A percentile compares a stretch with the other conserved stretches of the same genome.
phyloP scores from a whole-genome alignment of 768 basidiomycete species.

The Sistotremastrum niveocremeum region DNA sequence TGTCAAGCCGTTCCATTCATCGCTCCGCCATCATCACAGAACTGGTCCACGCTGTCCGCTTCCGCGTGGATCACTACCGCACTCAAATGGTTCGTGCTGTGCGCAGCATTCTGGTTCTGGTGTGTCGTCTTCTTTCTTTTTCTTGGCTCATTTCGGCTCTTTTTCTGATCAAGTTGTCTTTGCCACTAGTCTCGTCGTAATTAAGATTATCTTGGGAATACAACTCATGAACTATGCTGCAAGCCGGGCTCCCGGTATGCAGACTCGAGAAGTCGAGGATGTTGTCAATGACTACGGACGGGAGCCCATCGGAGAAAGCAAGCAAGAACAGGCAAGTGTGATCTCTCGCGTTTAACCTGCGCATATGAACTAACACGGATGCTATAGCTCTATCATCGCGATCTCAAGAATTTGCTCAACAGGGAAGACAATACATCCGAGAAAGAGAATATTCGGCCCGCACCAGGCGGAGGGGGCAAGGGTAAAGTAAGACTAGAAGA shows the following conservation, averaged over 20 bases:
- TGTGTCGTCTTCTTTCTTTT: constrained; percentile 22
- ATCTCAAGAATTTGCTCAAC: constrained; percentile 61
- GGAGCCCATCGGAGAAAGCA: constrained; percentile 83
- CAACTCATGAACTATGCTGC: constrained; percentile 78
- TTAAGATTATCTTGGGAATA: constrained; percentile 90
- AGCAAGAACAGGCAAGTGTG: constrained; percentile 59
- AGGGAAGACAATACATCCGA: constrained; percentile 55
- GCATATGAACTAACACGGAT: background rate
- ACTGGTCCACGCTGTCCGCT: constrained; percentile 15
- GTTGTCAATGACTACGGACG: constrained; percentile 76
- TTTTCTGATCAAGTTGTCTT: background rate
- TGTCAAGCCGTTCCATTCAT: constrained; percentile 55
- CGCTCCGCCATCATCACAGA: constrained; percentile 6
- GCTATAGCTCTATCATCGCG: constrained; percentile 63
- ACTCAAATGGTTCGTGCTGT: constrained; percentile 53
- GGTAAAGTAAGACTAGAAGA: constrained; percentile 57
- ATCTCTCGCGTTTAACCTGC: background rate
- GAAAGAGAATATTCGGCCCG: constrained; percentile 59
- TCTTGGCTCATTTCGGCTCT: background rate
- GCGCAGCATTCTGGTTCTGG: constrained; percentile 75
- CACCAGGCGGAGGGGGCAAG: constrained; percentile 13
- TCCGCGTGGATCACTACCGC: constrained; percentile 38
- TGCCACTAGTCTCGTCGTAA: constrained; percentile 51
- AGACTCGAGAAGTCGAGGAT: constrained; percentile 60
- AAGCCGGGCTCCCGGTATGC: constrained; percentile 61